These are phyloP conservation scores for Telfairia occidentalis DNA, from an alignment of 331 rosid species.

Conservation along the genomic window DNA sequence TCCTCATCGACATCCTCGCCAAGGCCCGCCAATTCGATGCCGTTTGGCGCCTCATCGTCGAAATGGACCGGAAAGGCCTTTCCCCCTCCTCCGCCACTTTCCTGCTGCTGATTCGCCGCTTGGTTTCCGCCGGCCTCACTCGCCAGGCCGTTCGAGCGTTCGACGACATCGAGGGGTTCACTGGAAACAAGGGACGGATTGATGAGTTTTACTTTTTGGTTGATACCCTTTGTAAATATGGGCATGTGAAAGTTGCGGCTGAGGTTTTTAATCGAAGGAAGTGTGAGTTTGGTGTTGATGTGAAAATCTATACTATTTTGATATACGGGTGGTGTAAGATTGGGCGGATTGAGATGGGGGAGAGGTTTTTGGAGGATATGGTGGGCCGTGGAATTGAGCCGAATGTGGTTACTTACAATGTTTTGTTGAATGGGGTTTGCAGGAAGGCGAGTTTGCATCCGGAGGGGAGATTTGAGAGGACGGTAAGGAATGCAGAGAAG, in stretches of 20 bases:
- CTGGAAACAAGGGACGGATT: conserved; percentile 8
- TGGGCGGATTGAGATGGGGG: conserved; percentile 39
- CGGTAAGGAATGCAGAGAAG: conserved; percentile 49
- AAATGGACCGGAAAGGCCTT: conserved; percentile 38
- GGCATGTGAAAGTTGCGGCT: conserved; percentile 43
- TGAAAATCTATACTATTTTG: conserved; percentile 54
- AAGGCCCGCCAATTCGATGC: conserved; percentile 69
- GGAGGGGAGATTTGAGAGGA: conserved; percentile 56
- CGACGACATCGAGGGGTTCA: conserved; percentile 38
- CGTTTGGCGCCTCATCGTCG: conserved; percentile 56
- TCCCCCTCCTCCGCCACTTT: conserved; percentile 33
- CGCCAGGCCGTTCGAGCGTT: conserved; percentile 69
- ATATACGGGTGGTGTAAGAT: conserved; percentile 76
- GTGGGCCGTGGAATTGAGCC: conserved; percentile 48
- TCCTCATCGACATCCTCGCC: conserved; percentile 49
- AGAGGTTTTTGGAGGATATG: conserved; percentile 56
- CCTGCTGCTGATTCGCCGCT: conserved; percentile 48
- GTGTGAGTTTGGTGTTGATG: conserved; percentile 31
- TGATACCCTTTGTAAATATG: conserved; percentile 72
- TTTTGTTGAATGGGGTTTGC: conserved; percentile 68
- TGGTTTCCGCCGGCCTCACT: conserved; percentile 57
- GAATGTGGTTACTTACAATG: conserved; percentile 62
- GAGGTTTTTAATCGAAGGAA: conserved; percentile 47
- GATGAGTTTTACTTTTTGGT: conserved; percentile 43
- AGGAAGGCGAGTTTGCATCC: conserved; percentile 72